Evolutionary conservation across 2,329 filamentous ascomycete genomes (phyloP).

Genomic region (Myotisia sp.): DNA sequence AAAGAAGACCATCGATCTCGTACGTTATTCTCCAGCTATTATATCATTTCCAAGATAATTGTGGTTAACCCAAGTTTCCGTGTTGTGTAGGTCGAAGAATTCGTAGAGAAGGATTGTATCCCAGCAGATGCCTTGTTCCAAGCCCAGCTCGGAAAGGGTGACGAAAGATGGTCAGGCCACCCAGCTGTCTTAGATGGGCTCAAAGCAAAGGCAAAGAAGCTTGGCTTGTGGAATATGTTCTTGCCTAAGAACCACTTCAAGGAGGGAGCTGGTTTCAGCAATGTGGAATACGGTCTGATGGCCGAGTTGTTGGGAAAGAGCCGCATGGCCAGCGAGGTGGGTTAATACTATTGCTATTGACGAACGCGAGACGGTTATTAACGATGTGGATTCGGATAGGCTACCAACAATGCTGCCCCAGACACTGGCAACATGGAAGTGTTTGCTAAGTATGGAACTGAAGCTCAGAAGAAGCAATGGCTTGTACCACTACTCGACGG

Average conservation of each 20-base stretch:
- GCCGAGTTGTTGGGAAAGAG: slow-evolving; percentile 89
- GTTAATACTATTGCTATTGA: slow-evolving; percentile 14
- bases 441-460: slow-evolving; percentile 77
- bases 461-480: slow-evolving; percentile 73
- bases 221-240: slow-evolving; percentile 98
- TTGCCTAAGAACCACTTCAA: slow-evolving; percentile 88
- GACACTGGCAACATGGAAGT: slow-evolving; percentile 97
- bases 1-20: slow-evolving; percentile 66
- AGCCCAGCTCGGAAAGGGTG: slow-evolving; percentile 64
- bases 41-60: neutral
- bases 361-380: neutral
- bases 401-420: slow-evolving; percentile 77
- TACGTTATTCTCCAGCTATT: slow-evolving; percentile 22
- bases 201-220: slow-evolving; percentile 64
- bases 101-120: slow-evolving; percentile 91
- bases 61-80: slow-evolving; percentile 5
- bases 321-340: slow-evolving; percentile 56
- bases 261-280: slow-evolving; percentile 85
- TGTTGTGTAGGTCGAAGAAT: slow-evolving; percentile 61
- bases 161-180: slow-evolving; percentile 64
- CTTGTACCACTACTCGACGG: slow-evolving; percentile 67
- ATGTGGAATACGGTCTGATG: slow-evolving; percentile 96
- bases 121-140: slow-evolving; percentile 68
- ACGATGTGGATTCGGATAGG: slow-evolving; percentile 26
- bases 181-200: slow-evolving; percentile 75